Conservation (phyloP, 257 asterid genomes). For the Fraxinus anomala region DNA sequence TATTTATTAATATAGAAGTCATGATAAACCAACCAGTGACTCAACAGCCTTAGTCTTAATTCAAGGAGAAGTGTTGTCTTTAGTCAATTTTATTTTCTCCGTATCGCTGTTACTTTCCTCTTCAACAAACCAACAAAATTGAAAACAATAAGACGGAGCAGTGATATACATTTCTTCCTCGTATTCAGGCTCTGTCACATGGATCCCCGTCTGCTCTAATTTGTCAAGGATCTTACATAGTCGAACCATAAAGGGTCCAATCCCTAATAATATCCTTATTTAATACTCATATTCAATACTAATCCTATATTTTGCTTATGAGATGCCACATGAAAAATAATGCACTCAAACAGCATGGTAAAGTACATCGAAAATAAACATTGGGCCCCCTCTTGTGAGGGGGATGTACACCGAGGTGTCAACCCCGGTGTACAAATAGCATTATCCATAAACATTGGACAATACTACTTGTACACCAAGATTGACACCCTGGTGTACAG, state of each 20-base stretch:
- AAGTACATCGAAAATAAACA: neutral
- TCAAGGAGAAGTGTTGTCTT: neutral
- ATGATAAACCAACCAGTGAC: neutral
- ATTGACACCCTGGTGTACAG: no score
- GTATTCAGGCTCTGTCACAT: neutral
- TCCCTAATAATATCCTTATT: constrained; percentile 8
- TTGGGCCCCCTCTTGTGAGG: neutral
- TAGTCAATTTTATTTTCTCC: neutral
- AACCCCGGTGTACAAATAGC: no score
- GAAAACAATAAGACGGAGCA: neutral
- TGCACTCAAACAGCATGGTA: neutral
- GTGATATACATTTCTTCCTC: neutral
- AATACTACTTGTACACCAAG: no score
- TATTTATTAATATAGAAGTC: no score
- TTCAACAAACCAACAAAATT: neutral
- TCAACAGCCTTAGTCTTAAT: neutral
- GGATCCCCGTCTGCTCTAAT: neutral
- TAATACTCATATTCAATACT: neutral
- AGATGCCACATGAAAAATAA: neutral
- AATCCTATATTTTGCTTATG: neutral
- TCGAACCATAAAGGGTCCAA: neutral
- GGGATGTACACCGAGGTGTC: no score
- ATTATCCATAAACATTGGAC: no score
- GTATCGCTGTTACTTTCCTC: neutral
- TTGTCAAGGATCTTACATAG: neutral